Conservation (phyloP, 2,329 filamentous ascomycete species). For the Nemania diffusa region DNA sequence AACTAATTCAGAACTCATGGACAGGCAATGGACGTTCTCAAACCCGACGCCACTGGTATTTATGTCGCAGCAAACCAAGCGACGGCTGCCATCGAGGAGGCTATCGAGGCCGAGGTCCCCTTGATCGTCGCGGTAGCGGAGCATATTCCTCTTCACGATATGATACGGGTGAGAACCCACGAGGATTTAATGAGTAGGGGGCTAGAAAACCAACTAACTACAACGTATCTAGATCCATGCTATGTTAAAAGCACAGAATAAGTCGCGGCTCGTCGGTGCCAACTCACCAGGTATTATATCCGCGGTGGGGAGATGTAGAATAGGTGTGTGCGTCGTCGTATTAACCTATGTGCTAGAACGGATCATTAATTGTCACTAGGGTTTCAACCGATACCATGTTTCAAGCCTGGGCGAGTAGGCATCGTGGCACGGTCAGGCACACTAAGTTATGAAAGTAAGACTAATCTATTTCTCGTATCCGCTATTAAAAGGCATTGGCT, state of each 20-base stretch:
- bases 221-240: conserved; percentile 66
- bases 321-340: conserved; percentile 36
- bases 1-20: conserved; percentile 21
- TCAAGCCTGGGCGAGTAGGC: conserved; percentile 73
- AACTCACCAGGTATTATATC: conserved; percentile 82
- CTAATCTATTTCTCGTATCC: background rate
- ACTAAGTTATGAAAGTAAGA: conserved; percentile 71
- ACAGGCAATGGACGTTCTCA: conserved; percentile 74
- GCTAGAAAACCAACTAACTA: conserved; percentile 28
- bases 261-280: conserved; percentile 75
- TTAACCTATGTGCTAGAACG: background rate
- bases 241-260: conserved; percentile 75
- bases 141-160: conserved; percentile 78
- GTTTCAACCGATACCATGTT: conserved; percentile 80
- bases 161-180: conserved; percentile 66
- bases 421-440: conserved; percentile 81
- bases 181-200: conserved; percentile 6
- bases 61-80: conserved; percentile 83
- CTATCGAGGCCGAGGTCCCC: conserved; percentile 79
- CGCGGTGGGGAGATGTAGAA: conserved; percentile 69
- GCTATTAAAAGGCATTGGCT: conserved; percentile 1
- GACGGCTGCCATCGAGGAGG: conserved; percentile 78
- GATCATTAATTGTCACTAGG: conserved; percentile 53
- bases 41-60: conserved; percentile 81
- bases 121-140: conserved; percentile 81